Base-by-base conservation (phyloP, 805 yeast genomes). In the Myxozyma neotropica region DNA sequence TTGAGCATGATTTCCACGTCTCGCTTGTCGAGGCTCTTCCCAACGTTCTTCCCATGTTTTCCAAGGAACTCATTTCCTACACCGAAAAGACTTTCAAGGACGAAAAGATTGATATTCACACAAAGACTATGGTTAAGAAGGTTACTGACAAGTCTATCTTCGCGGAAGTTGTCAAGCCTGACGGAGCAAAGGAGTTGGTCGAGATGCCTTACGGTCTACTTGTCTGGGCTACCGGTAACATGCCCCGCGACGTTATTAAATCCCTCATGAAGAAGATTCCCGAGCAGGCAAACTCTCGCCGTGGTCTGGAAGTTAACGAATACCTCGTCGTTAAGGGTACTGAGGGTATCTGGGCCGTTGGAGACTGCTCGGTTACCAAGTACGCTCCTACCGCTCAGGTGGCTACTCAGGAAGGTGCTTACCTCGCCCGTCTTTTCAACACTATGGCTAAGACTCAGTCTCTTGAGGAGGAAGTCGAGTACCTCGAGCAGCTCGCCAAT, bases 141-240 rank as follows among this genome's bases (percentile, higher is more conserved):
- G 97, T 93, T 63, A 87, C 86, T 70, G 84, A 80, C 64, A 83
- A 81, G 69, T 77, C 78, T 54, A 89, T 92, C 67, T 79, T 81
- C 67, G 96, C 93, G 39, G 83, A 81, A 70, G 83, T 80, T 58
- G 88, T 88, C 67, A 76, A 80, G 39, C 81, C 83, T 40, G 85
- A 85, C 66, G 96, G 96, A 23, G 72, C 85, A 10, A 77, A 85
- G 64, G 83, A 82, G 70, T 72, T 78, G 40, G 74, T 77, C 35
- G 85, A 81, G 63, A 79, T 92, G 70, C 96, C 96, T 50, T 92
- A 92, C 73, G 98, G 98, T 72, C 80, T 90, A 69, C 81, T 92
- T 67, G 95, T 92, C 64, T 92, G 98, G 98, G 97, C 97, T 59
- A 92, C 97, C 63, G 98, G 98, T 77, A 91, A 92, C 75, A 91